Evolutionary conservation across 768 basidiomycete species (phyloP), one percentile per base, ranked within the genome.

Genomic region (Saitozyma podzolica): DNA sequence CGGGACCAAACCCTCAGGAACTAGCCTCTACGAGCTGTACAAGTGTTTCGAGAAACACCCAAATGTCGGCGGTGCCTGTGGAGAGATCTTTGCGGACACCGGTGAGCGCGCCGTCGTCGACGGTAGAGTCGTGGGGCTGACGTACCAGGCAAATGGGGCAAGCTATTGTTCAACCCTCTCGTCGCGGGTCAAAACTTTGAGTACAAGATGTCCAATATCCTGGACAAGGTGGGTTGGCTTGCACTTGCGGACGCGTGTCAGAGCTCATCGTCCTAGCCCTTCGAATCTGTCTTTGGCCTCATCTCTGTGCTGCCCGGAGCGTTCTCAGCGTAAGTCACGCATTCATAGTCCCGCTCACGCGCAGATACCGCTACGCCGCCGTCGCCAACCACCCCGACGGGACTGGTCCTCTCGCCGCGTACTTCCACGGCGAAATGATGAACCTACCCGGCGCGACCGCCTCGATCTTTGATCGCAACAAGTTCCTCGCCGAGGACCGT

Each of bases 401-500:
- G 1, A 74, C 70, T 14, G 75, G 75, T 17, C 75, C 75, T 8
- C 66, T 77, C 14, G 70, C 70, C 8, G 59, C 69, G 8, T 76
- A 76, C 42, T 76, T 76, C 63, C 74, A 76, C 49, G 74, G 74
- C n/a, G 74, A 76, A 41, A 65, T 71, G 63, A 76, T 76, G 74
- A 73, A 72, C 54, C 64, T 72, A 5, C 74, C 74, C 40, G 74
- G 74, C 5, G 69, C 69, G 1, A 66, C 63, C 8, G 74, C 74
- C 1, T 64, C 61, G 14, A 63, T 65, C 40, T 53, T 77, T 82
- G 85, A 91, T 80, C 84, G 91, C 48, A 93, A 92, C 82, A 93
- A 92, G 89, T 93, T 92, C 48, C 60, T 61, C 50, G 55, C 57
- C 40, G 56, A 63, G 43, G 64, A 66, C 42, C 50, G 64, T 14